Evolutionary conservation across 2,329 filamentous ascomycete genomes (phyloP).

Genomic region (Paramyrothecium roridum): DNA sequence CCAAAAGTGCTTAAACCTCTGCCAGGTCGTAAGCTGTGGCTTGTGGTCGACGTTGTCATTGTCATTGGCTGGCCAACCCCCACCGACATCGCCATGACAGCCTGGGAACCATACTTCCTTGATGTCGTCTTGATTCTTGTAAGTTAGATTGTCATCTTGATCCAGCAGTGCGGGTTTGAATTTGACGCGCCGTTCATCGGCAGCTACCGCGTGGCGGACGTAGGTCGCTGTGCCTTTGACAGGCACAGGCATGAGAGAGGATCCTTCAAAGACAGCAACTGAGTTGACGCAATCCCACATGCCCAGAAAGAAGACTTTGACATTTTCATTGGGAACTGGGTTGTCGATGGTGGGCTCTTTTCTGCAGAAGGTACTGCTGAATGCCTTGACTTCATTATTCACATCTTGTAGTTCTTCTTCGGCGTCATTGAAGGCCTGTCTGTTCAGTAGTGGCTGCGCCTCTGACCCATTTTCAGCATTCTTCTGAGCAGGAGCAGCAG

Average conservation of each 20-base stretch:
- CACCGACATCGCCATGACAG: constrained; percentile 51
- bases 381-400: constrained; percentile 37
- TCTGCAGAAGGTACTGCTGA: constrained; percentile 46
- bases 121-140: constrained; percentile 33
- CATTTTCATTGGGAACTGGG: constrained; percentile 24
- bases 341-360: constrained; percentile 19
- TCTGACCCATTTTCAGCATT: constrained; percentile 17
- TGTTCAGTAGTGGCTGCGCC: constrained; percentile 19
- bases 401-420: constrained; percentile 11
- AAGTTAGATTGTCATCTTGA: constrained; percentile 28
- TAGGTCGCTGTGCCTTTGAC: constrained; percentile 37
- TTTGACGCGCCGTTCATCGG: constrained; percentile 52
- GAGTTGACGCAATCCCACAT: constrained; percentile 54
- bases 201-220: constrained; percentile 49
- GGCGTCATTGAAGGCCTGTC: constrained; percentile 12
- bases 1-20: constrained; percentile 32
- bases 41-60: constrained; percentile 16
- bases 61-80: constrained; percentile 41
- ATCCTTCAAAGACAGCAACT: constrained; percentile 38
- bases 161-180: constrained; percentile 49
- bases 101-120: constrained; percentile 54
- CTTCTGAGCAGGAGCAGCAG: background rate
- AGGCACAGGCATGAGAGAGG: constrained; percentile 32
- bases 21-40: constrained; percentile 26
- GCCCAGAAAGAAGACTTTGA: constrained; percentile 52